phyloP scores from a whole-genome alignment of 345 rosid genomes.

The Geranium brycei region DNA sequence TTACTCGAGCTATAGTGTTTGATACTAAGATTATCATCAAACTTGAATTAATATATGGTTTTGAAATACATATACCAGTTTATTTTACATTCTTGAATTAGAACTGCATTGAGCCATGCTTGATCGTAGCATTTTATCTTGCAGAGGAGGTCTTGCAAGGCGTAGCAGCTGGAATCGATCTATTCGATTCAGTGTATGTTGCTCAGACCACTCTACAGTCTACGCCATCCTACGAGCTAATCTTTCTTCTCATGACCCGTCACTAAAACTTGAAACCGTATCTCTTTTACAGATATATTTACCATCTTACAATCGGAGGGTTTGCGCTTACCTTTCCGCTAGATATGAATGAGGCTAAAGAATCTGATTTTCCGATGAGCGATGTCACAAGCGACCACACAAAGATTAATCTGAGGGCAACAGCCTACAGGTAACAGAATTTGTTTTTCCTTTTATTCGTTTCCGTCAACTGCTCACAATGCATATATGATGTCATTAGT shows the following conservation, averaged over 20 bases:
- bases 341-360: constrained; percentile 11
- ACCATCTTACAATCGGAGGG: constrained; percentile 58
- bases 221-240: background rate
- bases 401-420: constrained; percentile 55
- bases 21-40: too few species aligned
- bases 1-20: background rate
- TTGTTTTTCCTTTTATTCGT: background rate
- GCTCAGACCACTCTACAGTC: background rate
- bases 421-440: constrained; percentile 36
- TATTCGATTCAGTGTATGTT: constrained; percentile 54
- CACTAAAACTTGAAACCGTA: background rate
- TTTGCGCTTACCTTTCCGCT: constrained; percentile 58
- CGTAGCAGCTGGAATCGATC: constrained; percentile 65
- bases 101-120: too few species aligned
- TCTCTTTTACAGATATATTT: constrained; percentile 39
- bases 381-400: constrained; percentile 26
- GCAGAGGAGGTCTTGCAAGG: constrained; percentile 74
- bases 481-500: too few species aligned
- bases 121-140: constrained; percentile 2
- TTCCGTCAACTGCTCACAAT: too few species aligned
- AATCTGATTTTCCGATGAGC: constrained; percentile 9
- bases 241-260: background rate
- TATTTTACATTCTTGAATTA: too few species aligned
- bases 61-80: too few species aligned
- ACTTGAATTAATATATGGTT: background rate